Evolutionary conservation across 768 basidiomycete genomes (phyloP).

Genomic region (Macrolepiota fuliginosa): DNA sequence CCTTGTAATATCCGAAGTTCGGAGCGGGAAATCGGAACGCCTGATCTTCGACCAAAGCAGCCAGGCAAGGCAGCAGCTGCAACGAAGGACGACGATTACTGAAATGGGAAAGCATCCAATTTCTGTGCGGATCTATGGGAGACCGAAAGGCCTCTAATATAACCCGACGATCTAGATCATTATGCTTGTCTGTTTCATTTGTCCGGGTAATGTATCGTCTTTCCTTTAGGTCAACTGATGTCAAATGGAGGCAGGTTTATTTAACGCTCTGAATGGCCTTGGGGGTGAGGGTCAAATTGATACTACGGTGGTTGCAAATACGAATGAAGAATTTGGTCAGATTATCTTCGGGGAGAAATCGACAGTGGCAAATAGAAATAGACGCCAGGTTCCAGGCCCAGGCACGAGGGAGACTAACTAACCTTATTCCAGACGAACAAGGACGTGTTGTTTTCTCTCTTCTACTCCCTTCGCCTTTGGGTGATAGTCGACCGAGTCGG

Average conservation of each 20-base stretch:
- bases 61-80: no score
- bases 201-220: conserved; percentile 36
- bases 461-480: no score
- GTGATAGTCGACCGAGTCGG: no score
- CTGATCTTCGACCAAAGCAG: not conserved
- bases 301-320: conserved; percentile 61
- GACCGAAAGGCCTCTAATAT: conserved; percentile 56
- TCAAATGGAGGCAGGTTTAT: conserved; percentile 47
- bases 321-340: no score
- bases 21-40: not conserved
- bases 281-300: conserved; percentile 78
- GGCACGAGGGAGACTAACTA: no score
- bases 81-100: not conserved
- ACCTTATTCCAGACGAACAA: no score
- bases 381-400: no score
- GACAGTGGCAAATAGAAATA: no score
- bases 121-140: conserved; percentile 35
- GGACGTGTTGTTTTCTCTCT: no score
- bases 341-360: no score
- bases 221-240: not conserved
- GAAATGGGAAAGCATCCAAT: conserved; percentile 5
- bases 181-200: conserved; percentile 71
- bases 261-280: conserved; percentile 76
- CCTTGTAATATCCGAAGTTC: not conserved
- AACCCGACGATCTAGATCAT: conserved; percentile 55